phyloP scores from a whole-genome alignment of 2,329 filamentous ascomycete species.

The Xylariaceae sp. region DNA sequence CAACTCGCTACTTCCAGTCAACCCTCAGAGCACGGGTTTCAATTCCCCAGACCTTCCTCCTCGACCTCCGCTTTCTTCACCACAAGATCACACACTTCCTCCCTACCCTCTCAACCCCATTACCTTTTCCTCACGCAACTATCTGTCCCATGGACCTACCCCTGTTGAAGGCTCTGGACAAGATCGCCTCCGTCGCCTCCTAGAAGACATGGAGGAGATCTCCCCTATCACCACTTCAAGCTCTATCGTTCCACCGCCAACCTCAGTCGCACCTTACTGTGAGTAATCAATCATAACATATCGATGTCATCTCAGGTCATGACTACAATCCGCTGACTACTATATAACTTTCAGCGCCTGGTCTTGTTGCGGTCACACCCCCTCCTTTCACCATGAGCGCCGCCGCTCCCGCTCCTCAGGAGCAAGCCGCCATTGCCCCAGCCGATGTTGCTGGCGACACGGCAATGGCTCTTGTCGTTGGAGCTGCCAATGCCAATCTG shows the following conservation, averaged over 20 bases:
- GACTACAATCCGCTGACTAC: slow-evolving; percentile 1
- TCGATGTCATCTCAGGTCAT: background rate
- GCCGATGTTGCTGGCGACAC: background rate
- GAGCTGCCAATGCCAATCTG: too few species aligned
- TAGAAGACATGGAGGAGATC: slow-evolving; percentile 6
- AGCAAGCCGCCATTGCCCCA: too few species aligned
- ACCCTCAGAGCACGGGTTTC: too few species aligned
- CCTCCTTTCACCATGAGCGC: slow-evolving; percentile 2
- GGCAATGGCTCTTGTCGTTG: background rate
- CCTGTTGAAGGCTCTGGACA: slow-evolving; percentile 26
- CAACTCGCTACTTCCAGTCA: too few species aligned
- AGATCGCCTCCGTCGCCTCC: slow-evolving; percentile 25
- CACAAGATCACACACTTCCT: background rate
- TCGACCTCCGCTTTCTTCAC: background rate
- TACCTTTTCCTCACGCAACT: too few species aligned
- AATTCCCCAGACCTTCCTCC: too few species aligned
- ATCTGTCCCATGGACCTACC: slow-evolving; percentile 17
- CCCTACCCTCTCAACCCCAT: background rate
- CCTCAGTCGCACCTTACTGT: slow-evolving; percentile 8
- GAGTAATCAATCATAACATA: background rate
- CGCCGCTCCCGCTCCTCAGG: background rate
- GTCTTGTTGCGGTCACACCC: background rate
- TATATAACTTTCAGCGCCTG: slow-evolving; percentile 7
- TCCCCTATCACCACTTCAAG: background rate
- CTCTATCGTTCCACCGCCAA: background rate